Base-by-base conservation (phyloP, 495 filamentous ascomycete species). In the Parachaetomium inaequale region DNA sequence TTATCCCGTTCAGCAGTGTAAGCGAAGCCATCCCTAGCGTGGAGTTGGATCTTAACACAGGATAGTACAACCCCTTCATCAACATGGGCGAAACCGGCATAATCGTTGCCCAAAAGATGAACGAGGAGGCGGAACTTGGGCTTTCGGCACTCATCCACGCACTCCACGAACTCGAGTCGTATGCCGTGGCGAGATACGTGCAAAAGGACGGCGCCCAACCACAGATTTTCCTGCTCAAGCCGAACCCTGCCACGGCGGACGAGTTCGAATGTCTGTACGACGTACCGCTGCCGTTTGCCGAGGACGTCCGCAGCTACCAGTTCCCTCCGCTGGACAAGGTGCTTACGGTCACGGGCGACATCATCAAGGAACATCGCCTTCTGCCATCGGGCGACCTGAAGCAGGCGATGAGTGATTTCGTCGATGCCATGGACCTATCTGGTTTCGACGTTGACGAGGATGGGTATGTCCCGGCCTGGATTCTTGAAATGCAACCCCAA, bases 321-420 rank as follows among this genome's bases (percentile, higher is more conserved):
- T 99, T 99, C 61, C 91, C 95, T 4, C 91, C 93, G 1, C 78
- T 99, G 15, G 93, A 95, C 71, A 88, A 84, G 65, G 88, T 98
- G 11, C 78, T 94, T 53, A 98, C 93, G 0, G 80, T 96, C 10
- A 90, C 88, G n/a, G 95, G 94, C n/a, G 90, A 90, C 59, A 77
- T 82, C 19, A 79, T 96, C 25, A 88, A 81, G 8, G 85, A 96
- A 58, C 94, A 99, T 75, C 87, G 93, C 17, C 88, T 95, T 64
- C 82, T 99, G 4, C 95, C 95, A 2, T 86, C 74, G n/a, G 80
- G 87, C 15, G 82, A 88, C 7, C 76, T 98, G 59, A 79, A 84
- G 42, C 72, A 86, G 36, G 87, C 91, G 1, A 96, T 98, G 93
- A 87, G 85, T 68, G 85, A 89, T 61, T 97, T 92, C 68, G 92